A percentile compares a stretch with the other conserved stretches of the same genome.
phyloP scores from a whole-genome alignment of 2,329 filamentous ascomycete genomes.

The Basipetospora chlamydospora region DNA sequence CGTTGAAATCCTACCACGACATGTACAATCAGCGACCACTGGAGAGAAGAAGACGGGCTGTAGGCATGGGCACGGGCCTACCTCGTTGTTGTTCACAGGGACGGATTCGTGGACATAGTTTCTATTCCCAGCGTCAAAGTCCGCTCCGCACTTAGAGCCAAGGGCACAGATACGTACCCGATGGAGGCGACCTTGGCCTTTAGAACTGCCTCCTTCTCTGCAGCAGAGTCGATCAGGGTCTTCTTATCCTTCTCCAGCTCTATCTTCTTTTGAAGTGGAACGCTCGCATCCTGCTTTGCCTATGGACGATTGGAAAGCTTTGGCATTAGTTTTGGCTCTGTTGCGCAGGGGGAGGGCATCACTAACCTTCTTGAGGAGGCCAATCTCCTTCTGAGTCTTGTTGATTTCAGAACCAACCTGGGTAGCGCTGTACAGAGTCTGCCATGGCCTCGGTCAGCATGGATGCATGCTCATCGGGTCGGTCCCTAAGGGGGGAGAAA shows the following conservation, averaged over 20 bases:
- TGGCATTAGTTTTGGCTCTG: neutral
- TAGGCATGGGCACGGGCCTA: too few species aligned
- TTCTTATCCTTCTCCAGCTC: slow-evolving; percentile 73
- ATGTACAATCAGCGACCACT: neutral
- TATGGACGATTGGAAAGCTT: too few species aligned
- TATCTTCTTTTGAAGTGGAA: slow-evolving; percentile 64
- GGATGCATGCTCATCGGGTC: neutral
- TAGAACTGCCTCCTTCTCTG: slow-evolving; percentile 59
- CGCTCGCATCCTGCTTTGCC: slow-evolving; percentile 73
- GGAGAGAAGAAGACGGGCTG: too few species aligned
- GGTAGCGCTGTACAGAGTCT: slow-evolving; percentile 56
- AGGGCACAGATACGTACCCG: slow-evolving; percentile 44
- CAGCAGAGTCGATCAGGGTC: slow-evolving; percentile 56
- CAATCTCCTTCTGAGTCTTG: slow-evolving; percentile 77
- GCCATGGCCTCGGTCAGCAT: neutral
- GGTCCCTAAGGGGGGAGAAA: neutral
- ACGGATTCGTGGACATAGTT: slow-evolving; percentile 69
- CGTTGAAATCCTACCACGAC: slow-evolving; percentile 59
- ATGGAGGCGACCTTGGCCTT: slow-evolving; percentile 70
- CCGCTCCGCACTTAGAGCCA: neutral
- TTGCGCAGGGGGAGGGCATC: slow-evolving; percentile 3
- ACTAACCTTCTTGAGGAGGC: slow-evolving; percentile 64
- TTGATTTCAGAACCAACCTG: slow-evolving; percentile 81
- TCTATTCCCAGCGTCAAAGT: slow-evolving; percentile 8
- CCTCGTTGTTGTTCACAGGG: slow-evolving; percentile 68